phyloP scores from a whole-genome alignment of 202 grass and related monocot species.

The Brachypodium distachyon region DNA sequence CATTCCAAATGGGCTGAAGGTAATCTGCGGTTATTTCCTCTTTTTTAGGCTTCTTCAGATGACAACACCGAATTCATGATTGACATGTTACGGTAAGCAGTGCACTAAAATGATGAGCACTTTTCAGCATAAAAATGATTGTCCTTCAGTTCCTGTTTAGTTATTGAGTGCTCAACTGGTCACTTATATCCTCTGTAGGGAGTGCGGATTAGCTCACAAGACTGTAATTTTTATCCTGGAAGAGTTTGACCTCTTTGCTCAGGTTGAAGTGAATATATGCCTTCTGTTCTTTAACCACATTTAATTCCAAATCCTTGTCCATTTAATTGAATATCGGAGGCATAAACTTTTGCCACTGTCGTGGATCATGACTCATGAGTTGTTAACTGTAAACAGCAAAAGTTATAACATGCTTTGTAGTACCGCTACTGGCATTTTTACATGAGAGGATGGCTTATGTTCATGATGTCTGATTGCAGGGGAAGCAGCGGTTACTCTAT shows the following conservation, averaged over 20 bases:
- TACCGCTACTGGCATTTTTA: not conserved
- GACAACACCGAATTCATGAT: constrained; percentile 89
- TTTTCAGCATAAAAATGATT: not conserved
- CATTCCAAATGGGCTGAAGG: not conserved
- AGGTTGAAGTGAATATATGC: constrained; percentile 42
- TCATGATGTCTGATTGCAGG: constrained; percentile 41
- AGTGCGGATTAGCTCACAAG: constrained; percentile 89
- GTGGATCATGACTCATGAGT: not conserved
- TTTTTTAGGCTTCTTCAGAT: constrained; percentile 86
- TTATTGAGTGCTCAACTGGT: not conserved
- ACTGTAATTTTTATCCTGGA: constrained; percentile 69
- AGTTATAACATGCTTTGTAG: not conserved
- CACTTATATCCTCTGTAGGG: constrained; percentile 36
- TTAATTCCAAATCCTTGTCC: not conserved
- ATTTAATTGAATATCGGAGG: not conserved
- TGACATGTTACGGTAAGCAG: constrained; percentile 68
- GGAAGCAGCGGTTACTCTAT: constrained; percentile 91
- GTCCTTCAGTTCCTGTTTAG: not conserved
- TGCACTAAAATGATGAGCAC: not conserved
- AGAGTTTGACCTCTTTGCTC: constrained; percentile 92
- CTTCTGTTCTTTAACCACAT: constrained; percentile 9
- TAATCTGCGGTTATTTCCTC: constrained; percentile 1
- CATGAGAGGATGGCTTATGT: constrained; percentile 8
- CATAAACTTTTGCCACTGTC: not conserved
- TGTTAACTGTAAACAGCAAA: not conserved